A percentile compares a stretch with the other conserved stretches of the same genome.
Conservation (phyloP, 2,329 filamentous ascomycete species). For the Ceratocystiopsis sp. region DNA sequence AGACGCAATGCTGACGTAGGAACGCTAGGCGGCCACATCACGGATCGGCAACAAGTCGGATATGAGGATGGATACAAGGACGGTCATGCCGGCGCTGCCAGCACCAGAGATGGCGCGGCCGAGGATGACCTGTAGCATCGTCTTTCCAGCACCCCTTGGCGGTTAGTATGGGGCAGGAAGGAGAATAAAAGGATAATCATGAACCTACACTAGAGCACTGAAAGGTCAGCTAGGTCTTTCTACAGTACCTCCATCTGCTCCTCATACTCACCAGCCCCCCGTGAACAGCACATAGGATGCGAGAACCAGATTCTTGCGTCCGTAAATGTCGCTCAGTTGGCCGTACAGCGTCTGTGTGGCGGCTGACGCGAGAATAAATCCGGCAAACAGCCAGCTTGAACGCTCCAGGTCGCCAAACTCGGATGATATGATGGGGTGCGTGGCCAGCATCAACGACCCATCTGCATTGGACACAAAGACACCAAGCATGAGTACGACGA, state of each 20-base stretch:
- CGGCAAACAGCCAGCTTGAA: slow-evolving; percentile 40
- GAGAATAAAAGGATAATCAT: background rate
- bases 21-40: slow-evolving; percentile 35
- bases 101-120: slow-evolving; percentile 34
- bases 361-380: slow-evolving; percentile 31
- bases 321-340: slow-evolving; percentile 40
- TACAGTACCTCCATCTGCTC: too few relatives aligned
- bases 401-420: slow-evolving; percentile 39
- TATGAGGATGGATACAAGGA: slow-evolving; percentile 33
- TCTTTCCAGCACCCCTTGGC: slow-evolving; percentile 23
- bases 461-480: slow-evolving; percentile 53
- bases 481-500: slow-evolving; percentile 17
- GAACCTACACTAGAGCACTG: slow-evolving; percentile 15
- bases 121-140: slow-evolving; percentile 30
- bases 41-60: slow-evolving; percentile 34
- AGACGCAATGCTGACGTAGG: slow-evolving; percentile 33
- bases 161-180: background rate
- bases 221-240: background rate
- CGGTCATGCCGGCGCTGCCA: slow-evolving; percentile 32
- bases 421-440: slow-evolving; percentile 43
- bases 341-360: slow-evolving; percentile 37
- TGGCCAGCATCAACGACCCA: slow-evolving; percentile 46
- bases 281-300: slow-evolving; percentile 33
- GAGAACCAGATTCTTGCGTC: slow-evolving; percentile 32
- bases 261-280: slow-evolving; percentile 24